Conservation (phyloP, 345 rosid genomes). For the Acer negundo region DNA sequence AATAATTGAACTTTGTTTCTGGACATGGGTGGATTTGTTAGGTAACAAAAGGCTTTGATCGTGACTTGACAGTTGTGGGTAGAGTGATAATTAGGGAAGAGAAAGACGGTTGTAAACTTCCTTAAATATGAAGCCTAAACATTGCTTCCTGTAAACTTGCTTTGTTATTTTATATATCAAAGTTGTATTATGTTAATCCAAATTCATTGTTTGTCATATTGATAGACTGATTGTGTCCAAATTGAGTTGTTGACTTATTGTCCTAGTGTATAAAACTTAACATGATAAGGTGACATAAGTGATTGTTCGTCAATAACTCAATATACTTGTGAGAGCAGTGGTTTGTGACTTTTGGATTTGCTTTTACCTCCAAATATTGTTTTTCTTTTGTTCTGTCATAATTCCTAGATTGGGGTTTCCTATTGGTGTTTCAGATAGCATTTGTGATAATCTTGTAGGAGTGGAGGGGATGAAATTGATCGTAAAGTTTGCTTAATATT, state of each 20-base stretch:
- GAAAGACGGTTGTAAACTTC: constrained; percentile 57
- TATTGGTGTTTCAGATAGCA: neutral
- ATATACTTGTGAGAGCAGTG: neutral
- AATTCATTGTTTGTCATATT: no score
- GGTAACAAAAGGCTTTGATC: constrained; percentile 88
- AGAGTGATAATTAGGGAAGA: constrained; percentile 70
- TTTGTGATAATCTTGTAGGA: neutral
- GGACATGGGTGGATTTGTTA: constrained; percentile 28
- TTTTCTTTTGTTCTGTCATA: neutral
- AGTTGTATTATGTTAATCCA: no score
- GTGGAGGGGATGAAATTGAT: neutral
- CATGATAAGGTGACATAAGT: neutral
- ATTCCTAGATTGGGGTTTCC: neutral
- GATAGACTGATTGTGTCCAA: no score
- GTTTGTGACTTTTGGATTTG: neutral
- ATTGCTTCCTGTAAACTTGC: no score
- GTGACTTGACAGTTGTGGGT: constrained; percentile 95
- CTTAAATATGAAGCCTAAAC: no score
- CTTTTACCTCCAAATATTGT: neutral
- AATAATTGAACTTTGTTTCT: constrained; percentile 10
- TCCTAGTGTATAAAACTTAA: neutral
- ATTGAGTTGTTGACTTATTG: no score
- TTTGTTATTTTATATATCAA: no score
- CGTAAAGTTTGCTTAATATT: neutral
- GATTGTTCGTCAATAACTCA: neutral